A percentile compares a stretch with the other conserved stretches of the same genome.
phyloP scores from a whole-genome alignment of 2,329 filamentous ascomycete species.

The Ascochyta koolunga region DNA sequence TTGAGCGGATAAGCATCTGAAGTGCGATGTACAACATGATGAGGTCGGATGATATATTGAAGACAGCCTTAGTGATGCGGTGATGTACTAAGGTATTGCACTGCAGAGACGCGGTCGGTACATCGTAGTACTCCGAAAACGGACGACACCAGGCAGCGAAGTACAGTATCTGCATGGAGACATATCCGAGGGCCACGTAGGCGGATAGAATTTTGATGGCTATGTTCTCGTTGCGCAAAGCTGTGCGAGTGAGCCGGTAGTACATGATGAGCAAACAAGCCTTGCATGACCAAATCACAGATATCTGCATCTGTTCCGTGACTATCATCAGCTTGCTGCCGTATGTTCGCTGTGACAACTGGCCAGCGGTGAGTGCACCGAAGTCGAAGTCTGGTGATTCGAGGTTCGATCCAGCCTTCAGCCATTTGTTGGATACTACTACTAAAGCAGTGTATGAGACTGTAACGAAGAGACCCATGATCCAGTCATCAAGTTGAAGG shows the following conservation, averaged over 20 bases:
- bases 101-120: conserved; percentile 51
- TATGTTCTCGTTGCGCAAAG: conserved; percentile 33
- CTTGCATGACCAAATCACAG: conserved; percentile 60
- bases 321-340: conserved; percentile 58
- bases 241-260: conserved; percentile 53
- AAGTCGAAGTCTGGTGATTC: conserved; percentile 56
- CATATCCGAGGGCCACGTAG: conserved; percentile 56
- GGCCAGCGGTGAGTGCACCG: conserved; percentile 44
- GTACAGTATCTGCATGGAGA: conserved; percentile 56
- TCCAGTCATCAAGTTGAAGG: conserved; percentile 63
- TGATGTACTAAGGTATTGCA: conserved; percentile 44
- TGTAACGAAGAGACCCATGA: conserved; percentile 59
- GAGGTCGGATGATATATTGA: conserved; percentile 56
- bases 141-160: conserved; percentile 63
- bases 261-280: conserved; percentile 62
- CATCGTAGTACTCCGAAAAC: conserved; percentile 59
- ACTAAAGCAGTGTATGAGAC: conserved; percentile 58
- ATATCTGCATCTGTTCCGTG: conserved; percentile 60
- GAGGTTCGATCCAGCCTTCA: conserved; percentile 51
- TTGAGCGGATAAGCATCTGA: conserved; percentile 53
- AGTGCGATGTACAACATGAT: conserved; percentile 54
- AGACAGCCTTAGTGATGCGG: conserved; percentile 48
- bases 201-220: conserved; percentile 53
- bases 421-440: conserved; percentile 54
- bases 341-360: conserved; percentile 40